phyloP scores from a whole-genome alignment of 164 flowering plant genomes.

The Kalanchoe fedtschenkoi region DNA sequence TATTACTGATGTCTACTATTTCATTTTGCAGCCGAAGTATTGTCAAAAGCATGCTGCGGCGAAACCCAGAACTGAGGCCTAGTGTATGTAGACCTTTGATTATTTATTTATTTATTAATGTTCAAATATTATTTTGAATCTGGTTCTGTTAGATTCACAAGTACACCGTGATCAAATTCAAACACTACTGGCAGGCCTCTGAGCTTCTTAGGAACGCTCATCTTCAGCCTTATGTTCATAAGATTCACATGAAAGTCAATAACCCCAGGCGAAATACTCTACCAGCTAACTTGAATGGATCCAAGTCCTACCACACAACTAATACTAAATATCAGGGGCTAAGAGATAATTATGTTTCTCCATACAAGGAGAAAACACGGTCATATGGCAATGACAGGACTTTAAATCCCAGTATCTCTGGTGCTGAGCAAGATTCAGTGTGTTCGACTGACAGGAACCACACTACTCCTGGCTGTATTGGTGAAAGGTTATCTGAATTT shows the following conservation, averaged over 20 bases:
- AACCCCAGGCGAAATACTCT: conserved; percentile 43
- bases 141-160: not conserved
- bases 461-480: conserved; percentile 24
- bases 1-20: not conserved
- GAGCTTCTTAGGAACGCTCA: conserved; percentile 77
- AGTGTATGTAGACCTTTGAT: conserved; percentile 48
- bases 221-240: conserved; percentile 67
- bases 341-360: conserved; percentile 18
- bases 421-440: conserved; percentile 41
- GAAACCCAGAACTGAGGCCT: conserved; percentile 94
- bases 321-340: conserved; percentile 46
- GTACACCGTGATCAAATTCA: not conserved
- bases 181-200: conserved; percentile 49
- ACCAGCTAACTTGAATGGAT: conserved; percentile 29
- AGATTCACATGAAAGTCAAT: conserved; percentile 53
- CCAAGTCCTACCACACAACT: conserved; percentile 27
- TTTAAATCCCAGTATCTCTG: conserved; percentile 61
- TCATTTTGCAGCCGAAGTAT: conserved; percentile 68
- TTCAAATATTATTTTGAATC: not conserved
- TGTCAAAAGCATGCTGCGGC: conserved; percentile 91
- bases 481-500: conserved; percentile 27
- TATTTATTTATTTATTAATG: not conserved
- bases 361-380: conserved; percentile 30
- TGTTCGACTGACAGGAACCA: conserved; percentile 34
- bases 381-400: conserved; percentile 59